Evolutionary conservation across 1,139 yeast species (phyloP).

Genomic region (Komagataea norvegica): DNA sequence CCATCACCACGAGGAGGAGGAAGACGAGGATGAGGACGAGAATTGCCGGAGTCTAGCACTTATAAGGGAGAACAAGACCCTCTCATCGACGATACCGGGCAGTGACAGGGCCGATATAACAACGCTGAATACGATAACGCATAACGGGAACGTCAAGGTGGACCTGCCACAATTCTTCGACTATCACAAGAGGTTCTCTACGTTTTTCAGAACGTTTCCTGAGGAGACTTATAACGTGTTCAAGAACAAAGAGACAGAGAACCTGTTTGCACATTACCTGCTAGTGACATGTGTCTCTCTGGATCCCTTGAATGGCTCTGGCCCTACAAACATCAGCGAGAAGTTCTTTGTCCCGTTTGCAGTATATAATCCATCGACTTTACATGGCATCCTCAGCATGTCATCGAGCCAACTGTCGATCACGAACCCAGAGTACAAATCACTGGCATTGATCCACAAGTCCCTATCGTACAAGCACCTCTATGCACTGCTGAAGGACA

Average conservation of each 20-base stretch:
- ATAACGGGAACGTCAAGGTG: background rate
- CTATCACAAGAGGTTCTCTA: constrained; percentile 2
- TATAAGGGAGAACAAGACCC: no score
- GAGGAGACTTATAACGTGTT: constrained; percentile 8
- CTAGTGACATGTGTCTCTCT: constrained; percentile 12
- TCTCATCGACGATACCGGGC: background rate
- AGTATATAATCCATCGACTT: constrained; percentile 11
- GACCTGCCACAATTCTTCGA: background rate
- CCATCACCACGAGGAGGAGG: background rate
- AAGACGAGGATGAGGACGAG: background rate
- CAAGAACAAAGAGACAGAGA: constrained; percentile 5
- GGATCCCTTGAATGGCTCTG: constrained; percentile 15
- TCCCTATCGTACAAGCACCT: constrained; percentile 14
- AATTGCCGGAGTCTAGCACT: no score
- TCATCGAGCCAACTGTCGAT: constrained; percentile 13
- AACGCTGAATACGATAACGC: background rate
- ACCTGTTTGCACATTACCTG: constrained; percentile 11
- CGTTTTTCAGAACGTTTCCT: constrained; percentile 6
- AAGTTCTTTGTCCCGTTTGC: constrained; percentile 16
- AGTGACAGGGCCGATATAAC: background rate
- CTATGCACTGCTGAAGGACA: constrained; percentile 6
- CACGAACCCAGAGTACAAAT: constrained; percentile 9
- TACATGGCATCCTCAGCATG: constrained; percentile 14
- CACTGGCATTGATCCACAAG: constrained; percentile 11
- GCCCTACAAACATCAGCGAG: constrained; percentile 14